Base-by-base conservation (phyloP, 495 filamentous ascomycete genomes). In the Endocarpon pusillum region DNA sequence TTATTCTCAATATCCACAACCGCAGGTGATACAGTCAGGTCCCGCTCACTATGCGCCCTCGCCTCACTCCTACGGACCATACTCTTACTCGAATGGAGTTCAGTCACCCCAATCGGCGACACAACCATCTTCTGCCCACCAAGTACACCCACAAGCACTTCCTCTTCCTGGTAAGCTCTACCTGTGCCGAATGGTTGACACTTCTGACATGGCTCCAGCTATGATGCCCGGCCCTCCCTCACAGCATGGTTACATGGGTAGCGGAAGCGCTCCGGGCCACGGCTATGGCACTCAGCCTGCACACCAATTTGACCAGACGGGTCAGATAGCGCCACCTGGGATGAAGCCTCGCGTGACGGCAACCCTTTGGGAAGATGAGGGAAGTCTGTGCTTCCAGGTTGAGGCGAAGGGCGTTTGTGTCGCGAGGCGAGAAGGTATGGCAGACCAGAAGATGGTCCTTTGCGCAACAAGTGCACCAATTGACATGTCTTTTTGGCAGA, bases 271-370 rank as follows among this genome's bases (percentile, higher is more conserved):
- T 59, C 59, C 54, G 2, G 35, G 57, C 0, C 43, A 49, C 9
- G 57, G 57, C 2, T 64, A 64, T 41, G 66, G 51, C 45, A 61
- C 62, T 7, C 57, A 64, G 38, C 73, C 73, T 46, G 66, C 71
- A 3, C 58, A 41, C 33, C 46, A 58, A 2, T 86, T 81, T 48
- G 89, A 97, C 51, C 70, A 73, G 0, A 89, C 82, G 8, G 89
- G 89, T n/a, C 89, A 97, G 55, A 54, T 89, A 21, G 79, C 83
- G 19, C 89, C 89, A 7, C 81, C 81, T n/a, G 91, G 91, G 3
- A 91, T 94, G 65, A 96, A 94, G 61, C 89, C 89, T n/a, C 67
- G 87, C 38, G 89, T 97, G 2, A 96, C 89, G 2, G 89, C 91
- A 10, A 97, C 91, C 3, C 52, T 97, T 31, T 97, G 89, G 89